Evolutionary conservation across 805 yeast species (phyloP).

Genomic region (Kregervanrija delftensis): DNA sequence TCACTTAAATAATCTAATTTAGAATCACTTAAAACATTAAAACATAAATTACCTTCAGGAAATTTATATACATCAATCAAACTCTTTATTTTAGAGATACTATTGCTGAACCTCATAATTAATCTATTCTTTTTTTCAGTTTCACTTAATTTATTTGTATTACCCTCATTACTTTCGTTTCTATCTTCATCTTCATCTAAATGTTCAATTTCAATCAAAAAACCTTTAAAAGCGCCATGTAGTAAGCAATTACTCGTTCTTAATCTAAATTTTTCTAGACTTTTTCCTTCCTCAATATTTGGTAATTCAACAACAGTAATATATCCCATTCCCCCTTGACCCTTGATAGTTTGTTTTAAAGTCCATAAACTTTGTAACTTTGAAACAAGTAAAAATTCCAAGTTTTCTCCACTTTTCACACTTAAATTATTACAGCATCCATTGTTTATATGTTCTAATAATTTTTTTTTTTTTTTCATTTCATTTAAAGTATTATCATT

Average conservation of each 20-base stretch:
- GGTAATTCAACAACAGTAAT: constrained; percentile 34
- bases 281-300: constrained; percentile 11
- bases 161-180: constrained; percentile 7
- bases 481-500: constrained; percentile 17
- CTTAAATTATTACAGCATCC: constrained; percentile 47
- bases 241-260: constrained; percentile 66
- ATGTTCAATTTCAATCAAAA: constrained; percentile 54
- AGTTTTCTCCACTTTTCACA: constrained; percentile 34
- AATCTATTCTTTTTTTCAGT: constrained; percentile 18
- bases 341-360: constrained; percentile 59
- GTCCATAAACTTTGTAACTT: constrained; percentile 68
- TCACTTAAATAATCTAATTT: constrained; percentile 31
- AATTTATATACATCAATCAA: constrained; percentile 27
- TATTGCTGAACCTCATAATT: constrained; percentile 26
- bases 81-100: constrained; percentile 27
- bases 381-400: constrained; percentile 46
- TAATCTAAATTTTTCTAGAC: constrained; percentile 42
- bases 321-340: constrained; percentile 69
- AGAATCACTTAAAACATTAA: constrained; percentile 31
- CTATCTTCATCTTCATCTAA: constrained; percentile 18
- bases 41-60: constrained; percentile 31
- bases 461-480: constrained; percentile 17
- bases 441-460: constrained; percentile 23
- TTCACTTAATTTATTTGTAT: constrained; percentile 6
- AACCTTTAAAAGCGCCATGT: constrained; percentile 69